phyloP scores from a whole-genome alignment of 768 basidiomycete species.

The Solioccasus polychromus region DNA sequence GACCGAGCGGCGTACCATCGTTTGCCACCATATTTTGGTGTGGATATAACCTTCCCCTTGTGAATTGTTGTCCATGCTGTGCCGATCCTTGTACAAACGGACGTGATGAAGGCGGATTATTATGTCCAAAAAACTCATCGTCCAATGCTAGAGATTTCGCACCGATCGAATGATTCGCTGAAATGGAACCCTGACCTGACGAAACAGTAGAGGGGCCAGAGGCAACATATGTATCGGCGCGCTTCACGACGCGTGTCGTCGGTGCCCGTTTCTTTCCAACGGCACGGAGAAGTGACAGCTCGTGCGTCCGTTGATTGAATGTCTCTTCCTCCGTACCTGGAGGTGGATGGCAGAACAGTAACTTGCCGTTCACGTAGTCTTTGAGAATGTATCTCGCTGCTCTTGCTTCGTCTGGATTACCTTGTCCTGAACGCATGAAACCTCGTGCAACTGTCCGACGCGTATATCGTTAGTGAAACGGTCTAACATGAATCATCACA shows the following conservation, averaged over 20 bases:
- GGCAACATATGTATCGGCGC: constrained; percentile 78
- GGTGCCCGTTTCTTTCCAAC: constrained; percentile 88
- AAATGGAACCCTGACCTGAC: constrained; percentile 19
- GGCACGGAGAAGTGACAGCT: constrained; percentile 54
- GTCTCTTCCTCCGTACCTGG: constrained; percentile 59
- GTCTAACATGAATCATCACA: constrained; percentile 32
- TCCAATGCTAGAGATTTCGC: constrained; percentile 72
- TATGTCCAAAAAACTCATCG: constrained; percentile 73
- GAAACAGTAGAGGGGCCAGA: background rate
- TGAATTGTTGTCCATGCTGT: constrained; percentile 56
- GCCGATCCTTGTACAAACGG: constrained; percentile 65
- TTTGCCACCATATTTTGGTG: constrained; percentile 80
- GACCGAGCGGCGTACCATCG: constrained; percentile 66
- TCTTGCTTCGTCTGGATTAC: constrained; percentile 95
- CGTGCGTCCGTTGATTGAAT: constrained; percentile 75
- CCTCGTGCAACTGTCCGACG: constrained; percentile 79
- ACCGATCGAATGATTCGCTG: constrained; percentile 33
- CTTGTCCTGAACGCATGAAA: constrained; percentile 89
- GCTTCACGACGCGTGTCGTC: constrained; percentile 77
- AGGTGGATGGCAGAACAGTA: constrained; percentile 90
- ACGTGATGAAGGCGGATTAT: constrained; percentile 47
- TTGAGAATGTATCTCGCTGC: constrained; percentile 91
- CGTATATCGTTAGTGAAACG: constrained; percentile 13
- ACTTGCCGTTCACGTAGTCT: constrained; percentile 94
- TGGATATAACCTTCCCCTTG: constrained; percentile 67